Conservation (phyloP, 495 filamentous ascomycete genomes). For the Neurospora sp. region DNA sequence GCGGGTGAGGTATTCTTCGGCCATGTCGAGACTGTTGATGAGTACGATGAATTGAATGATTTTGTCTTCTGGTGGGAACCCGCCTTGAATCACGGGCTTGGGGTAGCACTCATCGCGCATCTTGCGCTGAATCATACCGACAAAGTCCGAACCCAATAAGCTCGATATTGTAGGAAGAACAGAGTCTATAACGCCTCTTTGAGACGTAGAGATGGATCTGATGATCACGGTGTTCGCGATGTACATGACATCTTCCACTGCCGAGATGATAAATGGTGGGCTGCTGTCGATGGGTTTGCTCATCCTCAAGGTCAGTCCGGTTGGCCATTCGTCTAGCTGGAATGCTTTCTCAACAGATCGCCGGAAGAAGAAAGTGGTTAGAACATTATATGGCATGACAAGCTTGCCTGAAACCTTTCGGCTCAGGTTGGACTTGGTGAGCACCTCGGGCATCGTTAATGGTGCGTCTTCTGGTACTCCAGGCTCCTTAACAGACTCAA, state of each 20-base stretch:
- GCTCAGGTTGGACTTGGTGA: constrained; percentile 62
- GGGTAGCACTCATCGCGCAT: constrained; percentile 96
- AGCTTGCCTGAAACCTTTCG: constrained; percentile 68
- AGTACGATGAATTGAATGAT: constrained; percentile 80
- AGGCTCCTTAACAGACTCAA: constrained; percentile 29
- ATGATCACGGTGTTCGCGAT: constrained; percentile 88
- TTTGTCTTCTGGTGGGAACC: constrained; percentile 71
- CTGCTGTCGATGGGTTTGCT: constrained; percentile 57
- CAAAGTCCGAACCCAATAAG: constrained; percentile 85
- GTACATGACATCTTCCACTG: constrained; percentile 98
- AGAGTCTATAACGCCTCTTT: constrained; percentile 59
- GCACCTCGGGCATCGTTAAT: constrained; percentile 54
- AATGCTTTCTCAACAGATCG: constrained; percentile 95
- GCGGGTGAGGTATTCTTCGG: constrained; percentile 77
- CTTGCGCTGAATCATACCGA: constrained; percentile 93
- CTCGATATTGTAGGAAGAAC: constrained; percentile 73
- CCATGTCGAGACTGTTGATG: constrained; percentile 89
- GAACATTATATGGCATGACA: constrained; percentile 65
- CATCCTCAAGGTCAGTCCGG: constrained; percentile 63
- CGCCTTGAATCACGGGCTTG: constrained; percentile 60
- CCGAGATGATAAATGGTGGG: constrained; percentile 85
- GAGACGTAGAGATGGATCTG: constrained; percentile 75
- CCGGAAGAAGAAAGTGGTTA: constrained; percentile 94
- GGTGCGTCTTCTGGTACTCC: constrained; percentile 33
- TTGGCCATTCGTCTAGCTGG: constrained; percentile 91